A percentile compares a stretch with the other conserved stretches of the same genome.
phyloP scores from a whole-genome alignment of 2,329 filamentous ascomycete species.

The Escovopsis weberi region DNA sequence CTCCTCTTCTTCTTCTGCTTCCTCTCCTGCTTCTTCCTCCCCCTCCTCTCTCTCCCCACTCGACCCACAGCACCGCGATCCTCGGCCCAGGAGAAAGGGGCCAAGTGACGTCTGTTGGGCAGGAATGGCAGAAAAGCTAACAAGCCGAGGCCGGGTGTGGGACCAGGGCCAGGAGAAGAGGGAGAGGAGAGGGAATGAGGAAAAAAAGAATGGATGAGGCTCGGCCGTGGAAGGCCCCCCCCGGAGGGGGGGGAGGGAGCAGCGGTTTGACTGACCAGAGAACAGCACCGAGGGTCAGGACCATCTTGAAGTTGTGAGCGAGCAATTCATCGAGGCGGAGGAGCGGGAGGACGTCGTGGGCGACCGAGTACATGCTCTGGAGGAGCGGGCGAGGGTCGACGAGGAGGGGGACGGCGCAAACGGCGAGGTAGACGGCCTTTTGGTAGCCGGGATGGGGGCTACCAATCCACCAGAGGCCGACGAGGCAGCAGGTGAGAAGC shows the following conservation, averaged over 20 bases:
- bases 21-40: too few relatives aligned
- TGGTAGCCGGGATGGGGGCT: constrained; percentile 18
- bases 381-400: constrained; percentile 18
- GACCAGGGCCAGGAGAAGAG: too few relatives aligned
- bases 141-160: too few relatives aligned
- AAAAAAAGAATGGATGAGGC: background rate
- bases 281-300: constrained; percentile 37
- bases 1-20: too few relatives aligned
- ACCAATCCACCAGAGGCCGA: constrained; percentile 24
- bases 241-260: constrained; percentile 1
- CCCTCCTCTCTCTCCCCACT: too few relatives aligned
- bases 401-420: constrained; percentile 19
- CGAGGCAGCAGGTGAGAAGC: constrained; percentile 24
- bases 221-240: background rate
- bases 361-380: constrained; percentile 15
- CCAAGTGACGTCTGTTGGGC: too few relatives aligned
- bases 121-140: too few relatives aligned
- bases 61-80: too few relatives aligned
- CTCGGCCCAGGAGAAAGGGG: too few relatives aligned
- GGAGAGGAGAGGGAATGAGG: background rate
- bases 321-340: constrained; percentile 33
- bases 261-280: constrained; percentile 26
- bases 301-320: constrained; percentile 37
- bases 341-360: constrained; percentile 21
- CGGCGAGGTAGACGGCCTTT: constrained; percentile 17